Base-by-base conservation (phyloP, 2,329 filamentous ascomycete genomes). In the Fusarium multiceps region DNA sequence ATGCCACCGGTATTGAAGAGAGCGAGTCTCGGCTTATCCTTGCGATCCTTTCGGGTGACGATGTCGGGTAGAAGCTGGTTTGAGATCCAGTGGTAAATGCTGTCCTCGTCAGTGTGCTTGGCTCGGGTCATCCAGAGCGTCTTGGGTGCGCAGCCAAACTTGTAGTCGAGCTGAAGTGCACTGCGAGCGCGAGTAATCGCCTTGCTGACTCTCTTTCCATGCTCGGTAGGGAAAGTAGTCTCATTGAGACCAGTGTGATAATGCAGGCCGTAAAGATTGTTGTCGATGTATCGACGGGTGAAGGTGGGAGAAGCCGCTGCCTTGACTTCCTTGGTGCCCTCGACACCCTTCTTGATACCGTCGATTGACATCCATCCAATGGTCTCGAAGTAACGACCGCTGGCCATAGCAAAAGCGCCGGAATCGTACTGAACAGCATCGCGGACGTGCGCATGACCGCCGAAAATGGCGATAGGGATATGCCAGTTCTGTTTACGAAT, bases 331-430 rank as follows among this genome's bases (percentile, higher is more conserved):
- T 53, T 61, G 5, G 42, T 23, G 10, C 74, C 73, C 34, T 37
- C 34, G 18, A 37, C 34, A 4, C 75, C 76, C 41, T 54, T 65
- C 23, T 82, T 82, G 57, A 88, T 73, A 32, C 93, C 93, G 59
- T 91, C 86, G 47, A 98, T 89, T 0, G 94, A 97, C 87, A 96
- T 89, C 87, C 96, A 98, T 3, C 95, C 95, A 51, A 98, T 90
- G 0, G 95, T 98, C 82, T 98, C 95, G 84, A 98, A 92, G 79
- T 98, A 98, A 1, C 95, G 88, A 6, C 95, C 95, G 72, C 93
- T 96, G 42, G 94, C 94, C 7, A 98, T 83, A 2, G 91, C 94
- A 67, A 92, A 90, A 0, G 94, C 89, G 56, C 89, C 90, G 41
- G 87, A 86, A 78, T 98, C 95, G 74, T 93, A 98, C 63, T 87